Evolutionary conservation across 176 grass and related monocot genomes (phyloP).

Genomic region (Paspalum notatum): DNA sequence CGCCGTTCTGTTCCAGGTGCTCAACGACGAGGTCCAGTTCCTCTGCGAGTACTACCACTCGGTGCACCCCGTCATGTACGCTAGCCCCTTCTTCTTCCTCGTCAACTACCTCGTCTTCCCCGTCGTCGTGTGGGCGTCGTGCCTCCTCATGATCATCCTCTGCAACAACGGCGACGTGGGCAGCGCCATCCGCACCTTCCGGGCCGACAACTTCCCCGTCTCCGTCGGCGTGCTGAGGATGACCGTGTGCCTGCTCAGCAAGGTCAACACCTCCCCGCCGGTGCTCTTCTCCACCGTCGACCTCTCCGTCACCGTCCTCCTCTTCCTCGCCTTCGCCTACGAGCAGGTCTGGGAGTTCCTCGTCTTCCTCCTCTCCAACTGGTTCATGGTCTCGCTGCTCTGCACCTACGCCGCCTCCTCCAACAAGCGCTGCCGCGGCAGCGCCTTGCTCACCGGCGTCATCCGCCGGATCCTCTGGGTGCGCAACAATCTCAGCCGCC

Average conservation of each 20-base stretch:
- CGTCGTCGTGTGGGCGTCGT: not conserved
- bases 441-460: no score
- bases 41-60: conserved; percentile 21
- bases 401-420: no score
- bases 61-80: not conserved
- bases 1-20: not conserved
- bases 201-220: not conserved
- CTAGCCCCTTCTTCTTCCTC: conserved; percentile 20
- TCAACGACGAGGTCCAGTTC: conserved; percentile 12
- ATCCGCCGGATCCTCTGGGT: no score
- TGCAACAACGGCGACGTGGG: not conserved
- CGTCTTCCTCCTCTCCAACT: no score
- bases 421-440: no score
- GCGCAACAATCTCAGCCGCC: no score
- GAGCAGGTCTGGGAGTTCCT: no score
- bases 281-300: no score
- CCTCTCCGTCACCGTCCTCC: no score
- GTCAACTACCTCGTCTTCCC: conserved; percentile 14
- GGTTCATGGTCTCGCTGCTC: no score
- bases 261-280: not conserved
- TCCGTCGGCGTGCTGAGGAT: not conserved
- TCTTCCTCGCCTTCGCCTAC: no score
- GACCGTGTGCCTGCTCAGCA: not conserved
- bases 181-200: not conserved
- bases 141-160: not conserved